These are phyloP conservation scores for Penicillium cataractarum DNA, from an alignment of 495 filamentous ascomycete species.

Conservation along the genomic window DNA sequence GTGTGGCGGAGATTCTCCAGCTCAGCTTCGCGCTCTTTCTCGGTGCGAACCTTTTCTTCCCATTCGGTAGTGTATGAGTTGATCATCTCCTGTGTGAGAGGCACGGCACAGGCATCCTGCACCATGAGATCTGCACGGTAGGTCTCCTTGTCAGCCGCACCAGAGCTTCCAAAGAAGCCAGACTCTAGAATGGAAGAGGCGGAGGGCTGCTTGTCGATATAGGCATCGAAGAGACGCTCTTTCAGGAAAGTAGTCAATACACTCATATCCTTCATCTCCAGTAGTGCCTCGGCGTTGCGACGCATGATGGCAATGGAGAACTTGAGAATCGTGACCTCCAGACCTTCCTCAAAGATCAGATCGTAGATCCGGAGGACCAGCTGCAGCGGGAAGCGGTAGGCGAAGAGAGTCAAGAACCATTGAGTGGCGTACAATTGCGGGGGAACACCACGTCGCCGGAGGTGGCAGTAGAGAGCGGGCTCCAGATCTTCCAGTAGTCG, in stretches of 20 bases:
- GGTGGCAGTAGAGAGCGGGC: conserved; percentile 92
- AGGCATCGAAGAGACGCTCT: conserved; percentile 92
- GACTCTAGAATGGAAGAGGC: conserved; percentile 88
- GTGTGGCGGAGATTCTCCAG: conserved; percentile 72
- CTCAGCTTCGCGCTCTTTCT: conserved; percentile 82
- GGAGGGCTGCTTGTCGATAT: conserved; percentile 90
- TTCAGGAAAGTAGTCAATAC: conserved; percentile 86
- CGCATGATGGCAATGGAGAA: conserved; percentile 96
- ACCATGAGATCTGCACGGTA: conserved; percentile 94
- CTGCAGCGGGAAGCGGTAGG: conserved; percentile 96
- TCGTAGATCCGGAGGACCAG: conserved; percentile 96
- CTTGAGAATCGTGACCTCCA: conserved; percentile 86
- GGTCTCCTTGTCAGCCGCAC: conserved; percentile 87
- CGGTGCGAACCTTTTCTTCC: conserved; percentile 80
- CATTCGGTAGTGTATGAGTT: conserved; percentile 83
- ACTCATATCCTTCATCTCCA: conserved; percentile 88
- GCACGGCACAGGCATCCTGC: conserved; percentile 89
- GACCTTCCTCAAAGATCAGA: conserved; percentile 90
- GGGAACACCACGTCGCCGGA: conserved; percentile 82
- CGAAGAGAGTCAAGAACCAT: conserved; percentile 99
- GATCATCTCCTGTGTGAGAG: conserved; percentile 78
- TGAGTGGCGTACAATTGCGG: conserved; percentile 96
- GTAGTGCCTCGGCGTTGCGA: conserved; percentile 79
- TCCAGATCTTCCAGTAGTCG: conserved; percentile 92
- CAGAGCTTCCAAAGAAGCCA: conserved; percentile 94